Evolutionary conservation across 768 basidiomycete genomes (phyloP), one percentile per base, ranked within the genome.

Genomic region (Calocera viscosa): DNA sequence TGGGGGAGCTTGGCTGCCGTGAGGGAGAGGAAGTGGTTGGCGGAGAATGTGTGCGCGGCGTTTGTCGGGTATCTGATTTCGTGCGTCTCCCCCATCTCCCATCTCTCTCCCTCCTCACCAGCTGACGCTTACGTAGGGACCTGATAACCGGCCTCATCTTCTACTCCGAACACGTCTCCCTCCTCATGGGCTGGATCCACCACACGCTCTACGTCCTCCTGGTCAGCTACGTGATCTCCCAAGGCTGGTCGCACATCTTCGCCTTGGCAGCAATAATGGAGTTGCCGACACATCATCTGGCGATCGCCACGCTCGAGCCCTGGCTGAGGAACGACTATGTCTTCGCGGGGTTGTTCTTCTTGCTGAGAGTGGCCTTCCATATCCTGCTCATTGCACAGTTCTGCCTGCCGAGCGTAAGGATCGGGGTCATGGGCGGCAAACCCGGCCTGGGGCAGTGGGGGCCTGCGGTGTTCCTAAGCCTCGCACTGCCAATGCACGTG

Each of bases 151-250:
- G 83, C 24, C 72, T 74, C 64, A 33, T 80, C 64, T 77, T 79
- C 69, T 85, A 85, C 72, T 78, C 76, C 12, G 75, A 76, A 64
- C 79, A 79, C 47, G 67, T 83, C 66, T 81, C 80, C n/a, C 53
- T 82, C 1, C 70, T 82, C 35, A 82, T 80, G n/a, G 83, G 83
- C 1, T 84, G 83, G 83, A 75, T 82, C 24, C 83, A 84, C 65
- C 81, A 82, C 70, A 69, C 75, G 0, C 68, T 76, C 30, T 82
- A 83, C 69, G 71, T 82, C 66, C 70, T 74, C 49, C 70, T 83
- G 11, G 76, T 80, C 68, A 75, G 81, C 28, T 72, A 80, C 67
- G 70, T 78, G 1, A 73, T 80, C 19, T 72, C 76, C 28, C 68
- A 70, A 14, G 70, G 68, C 8, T 79, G 77, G 75, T 71, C 78